These are phyloP conservation scores for Leccinum holopus DNA, from an alignment of 1,284 basidiomycete genomes.

Conservation along the genomic window DNA sequence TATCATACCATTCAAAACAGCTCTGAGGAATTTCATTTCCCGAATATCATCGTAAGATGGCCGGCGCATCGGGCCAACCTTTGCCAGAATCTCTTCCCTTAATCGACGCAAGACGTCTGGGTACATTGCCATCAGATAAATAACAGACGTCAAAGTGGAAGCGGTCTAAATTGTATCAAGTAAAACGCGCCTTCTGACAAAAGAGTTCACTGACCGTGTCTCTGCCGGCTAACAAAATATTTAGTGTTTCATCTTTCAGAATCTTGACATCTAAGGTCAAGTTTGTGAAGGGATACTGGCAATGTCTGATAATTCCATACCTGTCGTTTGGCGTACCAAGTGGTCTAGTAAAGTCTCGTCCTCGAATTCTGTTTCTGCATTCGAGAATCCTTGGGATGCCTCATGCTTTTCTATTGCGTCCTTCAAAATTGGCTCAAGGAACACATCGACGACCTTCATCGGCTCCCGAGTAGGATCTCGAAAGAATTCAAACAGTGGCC, in stretches of 20 bases:
- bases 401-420: constrained; percentile 34
- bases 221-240: constrained; percentile 45
- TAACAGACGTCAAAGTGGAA: constrained; percentile 48
- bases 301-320: constrained; percentile 27
- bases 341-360: constrained; percentile 52
- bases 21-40: constrained; percentile 57
- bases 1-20: constrained; percentile 55
- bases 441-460: constrained; percentile 42
- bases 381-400: constrained; percentile 21
- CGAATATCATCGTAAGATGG: constrained; percentile 56
- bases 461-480: constrained; percentile 33
- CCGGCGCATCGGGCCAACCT: constrained; percentile 44
- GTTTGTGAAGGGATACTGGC: constrained; percentile 33
- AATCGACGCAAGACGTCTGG: constrained; percentile 46
- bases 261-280: constrained; percentile 30
- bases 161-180: constrained; percentile 41
- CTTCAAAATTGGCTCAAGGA: constrained; percentile 36
- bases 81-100: constrained; percentile 53
- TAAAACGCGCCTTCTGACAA: constrained; percentile 18
- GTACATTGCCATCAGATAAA: constrained; percentile 56
- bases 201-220: constrained; percentile 36
- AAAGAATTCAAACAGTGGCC: constrained; percentile 43
- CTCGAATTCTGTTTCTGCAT: constrained; percentile 25
- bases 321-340: constrained; percentile 49
- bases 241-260: constrained; percentile 42